phyloP scores from a whole-genome alignment of 441 rosid genomes.

The Erodium texanum region DNA sequence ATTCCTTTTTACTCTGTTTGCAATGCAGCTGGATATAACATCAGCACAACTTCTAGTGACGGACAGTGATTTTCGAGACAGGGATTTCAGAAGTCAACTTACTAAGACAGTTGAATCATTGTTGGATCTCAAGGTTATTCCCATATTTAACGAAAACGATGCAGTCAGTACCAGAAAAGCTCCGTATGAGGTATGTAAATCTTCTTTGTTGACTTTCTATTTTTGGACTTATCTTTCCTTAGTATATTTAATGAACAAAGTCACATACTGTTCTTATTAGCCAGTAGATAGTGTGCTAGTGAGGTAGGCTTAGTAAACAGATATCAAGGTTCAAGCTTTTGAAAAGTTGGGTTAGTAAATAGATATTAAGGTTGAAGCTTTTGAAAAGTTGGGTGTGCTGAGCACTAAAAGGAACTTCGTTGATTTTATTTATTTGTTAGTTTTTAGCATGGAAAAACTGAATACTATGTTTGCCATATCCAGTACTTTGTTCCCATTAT shows the following conservation, averaged over 20 bases:
- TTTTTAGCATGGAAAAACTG: background rate
- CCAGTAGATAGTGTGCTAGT: background rate
- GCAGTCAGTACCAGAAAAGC: constrained; percentile 94
- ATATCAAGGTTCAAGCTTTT: background rate
- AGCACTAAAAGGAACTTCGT: background rate
- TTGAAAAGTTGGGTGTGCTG: background rate
- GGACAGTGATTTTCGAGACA: constrained; percentile 72
- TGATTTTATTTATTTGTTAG: background rate
- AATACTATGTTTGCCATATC: background rate
- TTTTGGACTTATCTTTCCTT: background rate
- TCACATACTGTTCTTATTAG: background rate
- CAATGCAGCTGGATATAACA: constrained; percentile 77
- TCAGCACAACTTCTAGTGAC: constrained; percentile 96
- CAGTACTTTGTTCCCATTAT: background rate
- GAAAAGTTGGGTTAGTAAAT: background rate
- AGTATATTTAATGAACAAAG: background rate
- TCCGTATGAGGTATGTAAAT: constrained; percentile 72
- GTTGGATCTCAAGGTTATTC: constrained; percentile 60
- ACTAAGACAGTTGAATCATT: constrained; percentile 65
- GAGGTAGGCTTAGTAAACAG: background rate
- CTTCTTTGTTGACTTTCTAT: constrained; percentile 11
- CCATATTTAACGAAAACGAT: constrained; percentile 96
- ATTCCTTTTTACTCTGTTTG: background rate
- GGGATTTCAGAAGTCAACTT: constrained; percentile 74
- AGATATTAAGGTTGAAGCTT: background rate